Evolutionary conservation across 139 green algal species (phyloP).

Genomic region (Yamagishiella unicocca): DNA sequence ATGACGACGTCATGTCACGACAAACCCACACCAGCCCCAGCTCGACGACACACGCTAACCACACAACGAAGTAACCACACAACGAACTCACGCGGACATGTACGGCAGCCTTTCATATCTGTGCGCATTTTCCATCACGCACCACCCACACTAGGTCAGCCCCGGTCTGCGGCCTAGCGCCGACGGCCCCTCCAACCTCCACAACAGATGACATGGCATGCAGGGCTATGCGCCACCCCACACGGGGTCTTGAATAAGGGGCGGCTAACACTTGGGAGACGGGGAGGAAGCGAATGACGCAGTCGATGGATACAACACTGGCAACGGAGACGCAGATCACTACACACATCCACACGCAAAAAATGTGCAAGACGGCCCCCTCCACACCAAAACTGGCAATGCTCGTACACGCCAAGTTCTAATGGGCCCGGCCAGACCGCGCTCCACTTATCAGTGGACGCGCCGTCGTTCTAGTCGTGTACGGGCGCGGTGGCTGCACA

Average conservation of each 20-base stretch:
- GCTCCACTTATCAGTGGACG: constrained; percentile 21
- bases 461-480: constrained; percentile 13
- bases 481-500: not conserved
- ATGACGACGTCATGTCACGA: too few relatives aligned
- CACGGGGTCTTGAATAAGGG: constrained; percentile 10
- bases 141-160: not conserved
- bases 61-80: not conserved
- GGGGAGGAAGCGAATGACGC: not conserved
- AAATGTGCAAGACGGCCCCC: constrained; percentile 26
- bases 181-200: not conserved
- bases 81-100: not conserved
- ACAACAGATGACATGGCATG: constrained; percentile 35
- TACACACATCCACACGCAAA: not conserved
- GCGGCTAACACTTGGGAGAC: not conserved
- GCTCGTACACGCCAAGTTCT: constrained; percentile 17
- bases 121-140: not conserved
- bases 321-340: constrained; percentile 13
- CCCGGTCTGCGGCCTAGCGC: not conserved
- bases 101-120: not conserved
- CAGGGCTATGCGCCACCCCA: constrained; percentile 21
- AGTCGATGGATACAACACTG: constrained; percentile 6
- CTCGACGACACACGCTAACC: not conserved
- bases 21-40: too few relatives aligned
- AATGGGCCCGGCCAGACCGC: not conserved
- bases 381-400: constrained; percentile 37